Evolutionary conservation across 2,329 filamentous ascomycete genomes (phyloP).

Genomic region (Alternaria triticina): DNA sequence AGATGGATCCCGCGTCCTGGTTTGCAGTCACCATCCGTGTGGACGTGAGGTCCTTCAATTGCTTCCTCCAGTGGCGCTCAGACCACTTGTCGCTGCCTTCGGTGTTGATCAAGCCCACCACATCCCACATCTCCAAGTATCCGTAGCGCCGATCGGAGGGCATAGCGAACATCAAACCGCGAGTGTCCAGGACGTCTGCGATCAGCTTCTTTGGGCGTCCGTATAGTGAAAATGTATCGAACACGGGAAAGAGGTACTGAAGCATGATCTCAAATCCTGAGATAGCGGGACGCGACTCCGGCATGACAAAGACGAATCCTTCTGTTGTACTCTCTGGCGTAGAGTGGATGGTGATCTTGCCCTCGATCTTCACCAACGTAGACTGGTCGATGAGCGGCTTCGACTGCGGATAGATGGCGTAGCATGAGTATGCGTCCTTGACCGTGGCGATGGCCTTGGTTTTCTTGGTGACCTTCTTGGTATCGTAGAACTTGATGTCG

Average conservation of each 20-base stretch:
- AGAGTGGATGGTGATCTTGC: constrained; percentile 84
- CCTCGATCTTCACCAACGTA: constrained; percentile 92
- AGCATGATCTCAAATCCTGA: constrained; percentile 96
- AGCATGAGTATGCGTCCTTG: constrained; percentile 87
- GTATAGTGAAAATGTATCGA: constrained; percentile 90
- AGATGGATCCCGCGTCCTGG: constrained; percentile 46
- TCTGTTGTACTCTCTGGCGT: constrained; percentile 79
- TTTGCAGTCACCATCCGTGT: constrained; percentile 68
- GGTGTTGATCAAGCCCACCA: constrained; percentile 78
- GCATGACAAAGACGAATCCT: constrained; percentile 98
- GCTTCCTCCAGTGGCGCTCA: constrained; percentile 87
- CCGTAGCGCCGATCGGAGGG: constrained; percentile 86
- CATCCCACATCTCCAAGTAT: constrained; percentile 88
- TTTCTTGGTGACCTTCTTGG: constrained; percentile 90
- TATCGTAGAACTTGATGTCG: constrained; percentile 93
- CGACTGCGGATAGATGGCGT: constrained; percentile 93
- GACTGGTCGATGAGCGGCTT: constrained; percentile 94
- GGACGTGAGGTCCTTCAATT: constrained; percentile 86
- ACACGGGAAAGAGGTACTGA: constrained; percentile 89
- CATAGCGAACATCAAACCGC: constrained; percentile 98
- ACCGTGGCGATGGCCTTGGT: constrained; percentile 88
- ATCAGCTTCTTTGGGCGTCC: constrained; percentile 86
- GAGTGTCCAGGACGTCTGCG: constrained; percentile 82
- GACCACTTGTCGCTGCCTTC: constrained; percentile 79
- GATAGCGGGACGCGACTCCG: constrained; percentile 88